Base-by-base conservation (phyloP, 225 moss, liverwort and hornwort species). In the Bryoerythrophyllum caledonicum region DNA sequence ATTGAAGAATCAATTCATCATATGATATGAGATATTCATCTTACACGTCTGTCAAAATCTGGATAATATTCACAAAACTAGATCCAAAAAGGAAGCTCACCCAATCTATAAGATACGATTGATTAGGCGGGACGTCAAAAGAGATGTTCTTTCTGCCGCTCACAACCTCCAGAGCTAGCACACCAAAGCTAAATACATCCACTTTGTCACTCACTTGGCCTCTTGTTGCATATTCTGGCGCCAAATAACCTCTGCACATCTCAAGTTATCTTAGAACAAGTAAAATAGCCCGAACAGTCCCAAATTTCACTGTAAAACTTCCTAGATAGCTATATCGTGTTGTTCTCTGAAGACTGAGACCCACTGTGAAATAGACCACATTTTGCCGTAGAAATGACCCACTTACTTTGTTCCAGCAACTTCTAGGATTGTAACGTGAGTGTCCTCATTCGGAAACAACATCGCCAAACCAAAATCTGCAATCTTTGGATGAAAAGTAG, bases 201-300 rank as follows among this genome's bases (percentile, higher is more conserved):
- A 81, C 69, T 80, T 89, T 89, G 38, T 83, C 86, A 51, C 89
- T 88, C 26, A 91, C 64, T 73, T 85, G 91, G 9, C 84, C 86
- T 51, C 73, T 79, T 8, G 86, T 72, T 63, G 91, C 91, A 61
- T 91, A 89, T 19, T 91, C 69, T 54, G 82, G 87, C 35, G 87
- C 85, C 44, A 87, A 11, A 7, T 90, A 88, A 0, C 85, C 85
- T 54, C 81, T 87, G 28, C 53, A 58, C 48, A 59, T 67, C 56
- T 8, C 57, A 71, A 43, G 16, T 1, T 34, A 2, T 10, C 65
- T 17, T 1, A 48, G 48, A 46, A 38, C 0, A 9, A 10, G 2
- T 78, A 19, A 38, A 38, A n/a, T n/a, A n/a, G 7, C 14, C 24
- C 6, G 4, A 19, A 49, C n/a, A n/a, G n/a, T 12, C 6, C 48